Percentiles rank a stretch among this genome's conserved stretches.
Conservation (phyloP, 768 basidiomycete species). For the Mycena vitilis region DNA sequence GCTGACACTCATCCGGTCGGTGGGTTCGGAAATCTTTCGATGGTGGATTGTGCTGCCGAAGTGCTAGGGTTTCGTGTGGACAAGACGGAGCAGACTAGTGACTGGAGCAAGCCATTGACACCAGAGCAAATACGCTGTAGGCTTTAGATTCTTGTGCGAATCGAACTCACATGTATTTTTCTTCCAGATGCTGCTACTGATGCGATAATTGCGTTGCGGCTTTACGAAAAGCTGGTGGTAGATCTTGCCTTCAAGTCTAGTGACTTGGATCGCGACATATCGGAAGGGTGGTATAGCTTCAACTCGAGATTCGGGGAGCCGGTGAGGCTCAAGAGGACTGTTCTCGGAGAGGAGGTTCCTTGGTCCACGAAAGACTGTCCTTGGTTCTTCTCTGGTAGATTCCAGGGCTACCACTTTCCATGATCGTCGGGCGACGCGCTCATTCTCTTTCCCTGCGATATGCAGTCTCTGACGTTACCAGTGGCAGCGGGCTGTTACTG, state of each 20-base stretch:
- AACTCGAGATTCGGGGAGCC: constrained; percentile 1
- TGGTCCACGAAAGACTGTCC: background rate
- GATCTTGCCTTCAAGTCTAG: background rate
- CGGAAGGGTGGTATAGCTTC: background rate
- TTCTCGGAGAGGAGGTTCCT: background rate
- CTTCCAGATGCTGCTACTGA: background rate
- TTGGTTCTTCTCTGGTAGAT: background rate
- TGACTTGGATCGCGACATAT: background rate
- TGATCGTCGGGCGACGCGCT: too few relatives aligned
- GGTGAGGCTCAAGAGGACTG: background rate
- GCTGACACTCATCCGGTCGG: background rate
- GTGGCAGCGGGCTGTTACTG: too few relatives aligned
- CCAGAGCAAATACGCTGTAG: background rate
- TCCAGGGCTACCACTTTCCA: constrained; percentile 4
- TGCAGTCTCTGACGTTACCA: too few relatives aligned
- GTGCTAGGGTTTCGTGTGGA: background rate
- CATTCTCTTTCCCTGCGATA: too few relatives aligned
- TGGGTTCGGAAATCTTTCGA: background rate
- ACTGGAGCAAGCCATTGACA: background rate
- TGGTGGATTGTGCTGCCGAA: background rate
- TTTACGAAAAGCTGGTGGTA: background rate
- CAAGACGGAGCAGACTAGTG: background rate
- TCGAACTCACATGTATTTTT: background rate
- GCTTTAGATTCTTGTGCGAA: background rate
- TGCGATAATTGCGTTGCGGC: background rate